Percentiles rank a stretch among this genome's conserved stretches.
Evolutionary conservation across 805 yeast genomes (phyloP).

Genomic region (Candida ipomoeae): DNA sequence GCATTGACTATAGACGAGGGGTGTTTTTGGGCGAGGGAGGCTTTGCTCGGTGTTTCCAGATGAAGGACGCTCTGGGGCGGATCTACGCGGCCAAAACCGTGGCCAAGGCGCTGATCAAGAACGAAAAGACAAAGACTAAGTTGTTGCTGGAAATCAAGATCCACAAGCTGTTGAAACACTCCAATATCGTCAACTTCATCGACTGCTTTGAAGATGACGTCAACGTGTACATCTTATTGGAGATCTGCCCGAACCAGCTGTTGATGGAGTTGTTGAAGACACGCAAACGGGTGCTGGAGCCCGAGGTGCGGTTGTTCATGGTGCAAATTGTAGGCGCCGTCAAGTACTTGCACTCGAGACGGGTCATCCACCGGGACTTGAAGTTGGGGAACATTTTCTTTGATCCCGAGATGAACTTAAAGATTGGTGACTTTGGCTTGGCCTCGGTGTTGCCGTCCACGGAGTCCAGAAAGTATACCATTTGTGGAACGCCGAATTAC

Average conservation of each 20-base stretch:
- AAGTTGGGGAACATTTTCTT: conserved; percentile 94
- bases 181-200: conserved; percentile 85
- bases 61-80: conserved; percentile 83
- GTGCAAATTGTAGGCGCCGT: conserved; percentile 94
- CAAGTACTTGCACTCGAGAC: conserved; percentile 83
- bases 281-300: conserved; percentile 81
- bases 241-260: conserved; percentile 92
- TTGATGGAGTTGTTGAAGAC: conserved; percentile 86
- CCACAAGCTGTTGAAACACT: conserved; percentile 84
- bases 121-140: conserved; percentile 83
- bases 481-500: conserved; percentile 98
- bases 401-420: conserved; percentile 89
- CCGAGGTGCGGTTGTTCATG: conserved; percentile 86
- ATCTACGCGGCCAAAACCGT: conserved; percentile 96
- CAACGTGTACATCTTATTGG: conserved; percentile 89
- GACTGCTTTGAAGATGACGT: conserved; percentile 97
- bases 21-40: conserved; percentile 96
- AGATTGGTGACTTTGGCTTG: conserved; percentile 96
- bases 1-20: conserved; percentile 88
- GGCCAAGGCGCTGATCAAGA: conserved; percentile 89
- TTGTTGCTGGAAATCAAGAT: conserved; percentile 91
- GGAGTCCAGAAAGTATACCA: conserved; percentile 79
- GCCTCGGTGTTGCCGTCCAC: conserved; percentile 83
- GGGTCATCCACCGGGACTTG: conserved; percentile 93
- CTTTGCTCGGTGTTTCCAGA: conserved; percentile 96